Evolutionary conservation across 1,284 basidiomycete species (phyloP).

Genomic region (Cystobasidium slooffiae): DNA sequence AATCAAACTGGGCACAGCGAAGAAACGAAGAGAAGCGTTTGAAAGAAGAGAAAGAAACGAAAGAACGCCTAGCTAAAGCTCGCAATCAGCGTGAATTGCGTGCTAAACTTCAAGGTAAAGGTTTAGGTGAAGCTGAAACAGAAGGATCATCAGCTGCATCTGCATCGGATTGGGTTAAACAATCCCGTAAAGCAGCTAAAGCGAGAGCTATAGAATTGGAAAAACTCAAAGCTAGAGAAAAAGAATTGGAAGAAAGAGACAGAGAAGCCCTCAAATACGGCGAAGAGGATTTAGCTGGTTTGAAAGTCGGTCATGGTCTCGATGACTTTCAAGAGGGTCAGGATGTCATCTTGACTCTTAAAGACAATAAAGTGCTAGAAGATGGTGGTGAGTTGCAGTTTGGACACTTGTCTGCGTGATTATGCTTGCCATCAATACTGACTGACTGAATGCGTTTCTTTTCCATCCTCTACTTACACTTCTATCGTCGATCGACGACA

Average conservation of each 20-base stretch:
- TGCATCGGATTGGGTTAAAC: constrained; percentile 73
- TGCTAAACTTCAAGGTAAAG: constrained; percentile 83
- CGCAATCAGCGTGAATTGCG: constrained; percentile 89
- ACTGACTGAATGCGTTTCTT: not conserved
- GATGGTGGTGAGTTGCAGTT: constrained; percentile 71
- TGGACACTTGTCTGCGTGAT: not conserved
- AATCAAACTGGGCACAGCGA: constrained; percentile 77
- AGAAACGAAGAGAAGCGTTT: constrained; percentile 72
- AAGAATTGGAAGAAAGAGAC: constrained; percentile 75
- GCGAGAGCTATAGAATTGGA: constrained; percentile 79
- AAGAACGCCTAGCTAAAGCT: constrained; percentile 64
- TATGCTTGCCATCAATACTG: not conserved
- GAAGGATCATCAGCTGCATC: constrained; percentile 60
- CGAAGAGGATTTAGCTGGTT: constrained; percentile 74
- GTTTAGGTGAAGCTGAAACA: constrained; percentile 82
- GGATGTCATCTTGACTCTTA: constrained; percentile 91
- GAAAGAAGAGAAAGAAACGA: constrained; percentile 68
- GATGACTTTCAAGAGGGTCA: constrained; percentile 90
- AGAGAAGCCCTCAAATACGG: constrained; percentile 61
- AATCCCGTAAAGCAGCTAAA: constrained; percentile 82
- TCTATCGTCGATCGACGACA: not conserved
- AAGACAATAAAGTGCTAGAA: constrained; percentile 90
- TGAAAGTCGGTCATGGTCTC: constrained; percentile 95
- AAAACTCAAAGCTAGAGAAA: constrained; percentile 74
- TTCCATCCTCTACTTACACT: constrained; percentile 1